Evolutionary conservation across 768 basidiomycete species (phyloP).

Genomic region (Rhodotorula graminis): DNA sequence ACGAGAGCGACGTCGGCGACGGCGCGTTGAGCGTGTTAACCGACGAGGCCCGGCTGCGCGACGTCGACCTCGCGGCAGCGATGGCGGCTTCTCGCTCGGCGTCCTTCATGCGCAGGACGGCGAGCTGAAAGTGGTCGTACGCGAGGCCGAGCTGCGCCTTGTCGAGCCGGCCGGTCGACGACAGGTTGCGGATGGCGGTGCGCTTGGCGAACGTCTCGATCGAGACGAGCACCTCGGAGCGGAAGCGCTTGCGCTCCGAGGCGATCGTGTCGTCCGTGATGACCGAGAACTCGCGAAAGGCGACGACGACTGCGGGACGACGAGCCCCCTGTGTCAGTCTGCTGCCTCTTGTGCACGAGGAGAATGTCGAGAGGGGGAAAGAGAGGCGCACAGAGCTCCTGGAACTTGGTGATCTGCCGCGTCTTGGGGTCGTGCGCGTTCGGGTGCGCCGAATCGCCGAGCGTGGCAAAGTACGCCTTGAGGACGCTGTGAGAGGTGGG

Average conservation of each 20-base stretch:
- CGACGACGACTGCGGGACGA: constrained; percentile 66
- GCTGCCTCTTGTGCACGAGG: not conserved
- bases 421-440: constrained; percentile 77
- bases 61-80: not conserved
- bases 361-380: not conserved
- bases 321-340: not conserved
- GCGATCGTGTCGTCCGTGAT: constrained; percentile 93
- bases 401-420: constrained; percentile 92
- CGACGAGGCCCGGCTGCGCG: constrained; percentile 23
- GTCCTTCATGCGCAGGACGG: constrained; percentile 36
- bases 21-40: constrained; percentile 1
- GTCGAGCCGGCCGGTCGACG: constrained; percentile 67
- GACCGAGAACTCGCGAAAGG: constrained; percentile 87
- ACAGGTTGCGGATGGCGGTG: constrained; percentile 79
- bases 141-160: constrained; percentile 83
- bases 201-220: constrained; percentile 94
- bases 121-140: constrained; percentile 62
- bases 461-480: constrained; percentile 87
- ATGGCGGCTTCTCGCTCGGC: not conserved
- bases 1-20: constrained; percentile 21
- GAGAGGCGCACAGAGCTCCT: constrained; percentile 56
- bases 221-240: constrained; percentile 81
- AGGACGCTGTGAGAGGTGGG: constrained; percentile 62
- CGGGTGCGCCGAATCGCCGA: constrained; percentile 92
- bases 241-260: constrained; percentile 74